Conservation (phyloP, 164 flowering plant genomes). For the Platanus orientalis region DNA sequence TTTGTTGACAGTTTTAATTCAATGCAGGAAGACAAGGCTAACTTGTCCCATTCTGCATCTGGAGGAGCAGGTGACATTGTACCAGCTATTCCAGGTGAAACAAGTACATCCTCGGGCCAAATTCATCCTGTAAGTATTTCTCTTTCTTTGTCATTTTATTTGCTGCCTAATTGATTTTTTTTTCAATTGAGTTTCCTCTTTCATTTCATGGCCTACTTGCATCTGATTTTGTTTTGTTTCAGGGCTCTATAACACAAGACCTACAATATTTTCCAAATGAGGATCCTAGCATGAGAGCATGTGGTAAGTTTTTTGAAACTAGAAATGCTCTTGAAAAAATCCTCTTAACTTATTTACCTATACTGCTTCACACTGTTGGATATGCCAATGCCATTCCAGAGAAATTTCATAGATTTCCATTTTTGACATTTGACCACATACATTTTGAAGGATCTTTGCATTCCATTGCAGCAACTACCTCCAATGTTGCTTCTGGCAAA, state of each 20-base stretch:
- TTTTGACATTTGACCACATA: not conserved
- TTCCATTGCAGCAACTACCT: conserved; percentile 11
- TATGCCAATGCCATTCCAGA: not conserved
- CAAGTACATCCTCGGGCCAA: conserved; percentile 1
- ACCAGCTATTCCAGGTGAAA: conserved; percentile 10
- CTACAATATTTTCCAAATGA: conserved; percentile 13
- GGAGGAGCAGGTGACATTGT: conserved; percentile 11
- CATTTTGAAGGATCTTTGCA: conserved; percentile 4
- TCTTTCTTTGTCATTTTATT: not conserved
- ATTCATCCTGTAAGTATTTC: not conserved
- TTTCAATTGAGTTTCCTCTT: not conserved
- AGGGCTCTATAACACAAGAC: conserved; percentile 26
- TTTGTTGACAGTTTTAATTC: not conserved
- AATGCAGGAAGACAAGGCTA: conserved; percentile 24
- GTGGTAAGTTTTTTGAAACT: conserved; percentile 5
- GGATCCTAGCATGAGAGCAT: conserved; percentile 7
- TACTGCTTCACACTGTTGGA: too few species aligned
- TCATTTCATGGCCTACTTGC: not conserved
- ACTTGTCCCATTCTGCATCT: conserved; percentile 12
- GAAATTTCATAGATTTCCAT: not conserved
- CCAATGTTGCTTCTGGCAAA: conserved; percentile 1
- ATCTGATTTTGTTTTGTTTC: conserved; percentile 7
- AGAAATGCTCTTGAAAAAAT: not conserved
- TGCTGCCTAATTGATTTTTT: too few species aligned
- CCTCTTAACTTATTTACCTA: too few species aligned